phyloP scores from a whole-genome alignment of 495 filamentous ascomycete genomes.

The Penicillium daleae region DNA sequence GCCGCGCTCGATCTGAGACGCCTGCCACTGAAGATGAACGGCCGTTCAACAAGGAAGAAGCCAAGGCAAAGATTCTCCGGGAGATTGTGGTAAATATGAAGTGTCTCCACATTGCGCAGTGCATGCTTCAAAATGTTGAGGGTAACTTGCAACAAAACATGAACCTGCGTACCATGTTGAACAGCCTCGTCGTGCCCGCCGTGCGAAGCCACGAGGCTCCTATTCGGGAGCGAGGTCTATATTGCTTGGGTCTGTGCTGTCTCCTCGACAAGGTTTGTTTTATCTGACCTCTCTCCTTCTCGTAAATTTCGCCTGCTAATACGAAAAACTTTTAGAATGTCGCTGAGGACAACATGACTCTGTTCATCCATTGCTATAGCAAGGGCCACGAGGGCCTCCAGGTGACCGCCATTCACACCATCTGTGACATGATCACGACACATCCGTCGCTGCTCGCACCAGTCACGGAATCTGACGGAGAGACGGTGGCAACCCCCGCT shows the following conservation, averaged over 20 bases:
- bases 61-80: constrained; percentile 77
- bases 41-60: constrained; percentile 68
- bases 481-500: constrained; percentile 43
- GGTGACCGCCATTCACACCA: constrained; percentile 84
- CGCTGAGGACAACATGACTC: constrained; percentile 87
- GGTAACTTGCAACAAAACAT: constrained; percentile 84
- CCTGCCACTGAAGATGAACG: constrained; percentile 51
- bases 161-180: constrained; percentile 89
- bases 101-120: constrained; percentile 95
- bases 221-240: constrained; percentile 84
- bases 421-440: constrained; percentile 89
- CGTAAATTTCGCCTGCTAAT: constrained; percentile 16
- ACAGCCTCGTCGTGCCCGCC: constrained; percentile 94
- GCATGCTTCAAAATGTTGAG: constrained; percentile 91
- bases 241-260: constrained; percentile 88
- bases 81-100: constrained; percentile 98
- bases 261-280: constrained; percentile 76
- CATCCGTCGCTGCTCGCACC: constrained; percentile 75
- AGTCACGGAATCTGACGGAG: constrained; percentile 44
- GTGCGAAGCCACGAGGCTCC: constrained; percentile 91
- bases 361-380: constrained; percentile 94
- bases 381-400: constrained; percentile 91
- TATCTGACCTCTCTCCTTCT: not conserved
- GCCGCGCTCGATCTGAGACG: constrained; percentile 45
- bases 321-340: constrained; percentile 55